These are phyloP conservation scores for Blastobotrys persicus DNA, from an alignment of 1,139 yeast species.

Conservation along the genomic window DNA sequence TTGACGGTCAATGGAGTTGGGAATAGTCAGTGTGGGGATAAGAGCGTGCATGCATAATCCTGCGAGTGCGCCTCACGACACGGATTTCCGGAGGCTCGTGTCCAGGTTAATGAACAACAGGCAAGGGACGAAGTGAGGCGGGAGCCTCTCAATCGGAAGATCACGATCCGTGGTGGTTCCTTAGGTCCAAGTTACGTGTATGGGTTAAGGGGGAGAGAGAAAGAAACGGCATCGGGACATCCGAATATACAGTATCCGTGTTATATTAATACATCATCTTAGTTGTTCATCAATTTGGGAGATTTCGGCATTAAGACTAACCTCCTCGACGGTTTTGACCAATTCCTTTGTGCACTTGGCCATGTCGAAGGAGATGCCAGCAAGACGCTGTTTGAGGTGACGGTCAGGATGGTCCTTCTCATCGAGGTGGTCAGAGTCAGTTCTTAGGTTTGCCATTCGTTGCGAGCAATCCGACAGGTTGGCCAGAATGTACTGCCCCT, in stretches of 20 bases:
- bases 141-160: no score
- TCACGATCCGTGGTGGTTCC: no score
- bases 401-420: conserved; percentile 73
- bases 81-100: neutral
- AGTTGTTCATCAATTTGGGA: conserved; percentile 36
- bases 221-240: no score
- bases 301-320: conserved; percentile 79
- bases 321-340: conserved; percentile 94
- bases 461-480: conserved; percentile 81
- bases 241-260: no score
- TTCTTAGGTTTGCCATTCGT: conserved; percentile 49
- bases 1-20: no score
- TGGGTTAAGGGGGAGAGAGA: no score
- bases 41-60: no score
- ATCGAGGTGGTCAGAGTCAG: conserved; percentile 39
- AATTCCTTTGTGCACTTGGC: conserved; percentile 94
- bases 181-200: no score
- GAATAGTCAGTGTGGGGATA: no score
- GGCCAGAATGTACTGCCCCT: conserved; percentile 87
- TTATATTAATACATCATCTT: conserved; percentile 12
- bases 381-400: conserved; percentile 85
- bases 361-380: conserved; percentile 93
- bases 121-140: no score
- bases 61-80: neutral
- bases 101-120: no score